Percentiles rank a stretch among this genome's conserved stretches.
phyloP scores from a whole-genome alignment of 1,139 yeast species.

The Pneumocystis murina region DNA sequence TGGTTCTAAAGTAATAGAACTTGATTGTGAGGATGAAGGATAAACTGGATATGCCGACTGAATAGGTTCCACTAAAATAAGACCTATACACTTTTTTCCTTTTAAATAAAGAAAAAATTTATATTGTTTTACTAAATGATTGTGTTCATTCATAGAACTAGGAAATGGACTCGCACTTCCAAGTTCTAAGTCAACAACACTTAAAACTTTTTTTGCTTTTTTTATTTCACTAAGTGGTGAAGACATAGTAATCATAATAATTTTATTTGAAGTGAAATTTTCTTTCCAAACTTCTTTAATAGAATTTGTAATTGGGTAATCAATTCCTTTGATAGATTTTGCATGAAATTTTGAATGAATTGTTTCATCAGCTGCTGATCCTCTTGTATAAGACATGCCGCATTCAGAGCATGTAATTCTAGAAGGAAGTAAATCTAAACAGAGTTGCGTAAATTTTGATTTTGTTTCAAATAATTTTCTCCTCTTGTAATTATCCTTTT shows the following conservation, averaged over 20 bases:
- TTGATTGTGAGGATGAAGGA: slow-evolving; percentile 4
- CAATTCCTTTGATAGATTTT: background rate
- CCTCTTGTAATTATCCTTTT: background rate
- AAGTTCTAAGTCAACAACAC: slow-evolving; percentile 2
- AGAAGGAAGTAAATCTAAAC: background rate
- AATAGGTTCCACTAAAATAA: background rate
- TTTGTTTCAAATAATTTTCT: background rate
- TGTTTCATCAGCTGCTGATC: slow-evolving; percentile 2
- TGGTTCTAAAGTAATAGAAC: slow-evolving; percentile 1
- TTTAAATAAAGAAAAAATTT: slow-evolving; percentile 1
- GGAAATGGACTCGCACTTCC: background rate
- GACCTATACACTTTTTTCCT: slow-evolving; percentile 1
- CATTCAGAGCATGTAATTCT: slow-evolving; percentile 4
- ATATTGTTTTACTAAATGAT: background rate
- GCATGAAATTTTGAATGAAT: slow-evolving; percentile 3
- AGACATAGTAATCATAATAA: background rate
- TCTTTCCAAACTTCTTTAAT: background rate
- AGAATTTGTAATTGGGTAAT: background rate
- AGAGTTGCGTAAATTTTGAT: background rate
- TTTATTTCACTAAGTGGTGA: background rate
- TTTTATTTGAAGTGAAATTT: background rate
- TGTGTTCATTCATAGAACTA: background rate
- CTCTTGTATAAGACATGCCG: slow-evolving; percentile 4
- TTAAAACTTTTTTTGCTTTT: slow-evolving; percentile 3
- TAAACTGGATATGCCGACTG: background rate